Base-by-base conservation (phyloP, 2,329 filamentous ascomycete species). In the Phialophora chinensis region DNA sequence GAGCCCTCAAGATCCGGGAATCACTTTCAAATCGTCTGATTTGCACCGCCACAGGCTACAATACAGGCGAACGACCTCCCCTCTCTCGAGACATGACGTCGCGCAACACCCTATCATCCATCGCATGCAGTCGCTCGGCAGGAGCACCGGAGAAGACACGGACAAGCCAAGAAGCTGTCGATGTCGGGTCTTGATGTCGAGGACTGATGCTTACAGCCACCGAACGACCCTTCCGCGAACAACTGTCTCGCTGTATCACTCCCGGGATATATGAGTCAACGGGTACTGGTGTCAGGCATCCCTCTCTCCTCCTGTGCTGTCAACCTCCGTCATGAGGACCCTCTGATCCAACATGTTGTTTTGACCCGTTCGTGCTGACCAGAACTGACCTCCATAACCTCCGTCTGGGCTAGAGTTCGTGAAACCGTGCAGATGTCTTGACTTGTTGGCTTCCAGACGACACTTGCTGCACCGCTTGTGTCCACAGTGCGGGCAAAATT, bases 391-490 rank as follows among this genome's bases (percentile, higher is more conserved):
- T 44, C 7, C 38, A 4, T 14, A 14, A 17, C 20, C 49, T 52
- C 20, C 23, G 20, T 23, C 25, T 11, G 25, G 20, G 3, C 49
- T 4, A 4, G 8, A 1, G 49, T 27, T 1, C 5, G 49, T 23
- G 25, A 10, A 6, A 25, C 49, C 49, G 20, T 23, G 20, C 20
- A 6, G 49, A 52, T 23, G 11, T 27, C 49, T 27, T 29, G 25
- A 52, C 49, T 29, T 52, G 49, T 12, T 54, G 35, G 7, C 49
- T 44, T 65, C 56, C 33, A 65, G 25, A 27, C n/a, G 56, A 49
- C 62, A 65, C 3, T 8, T 14, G 52, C 25, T 29, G 20, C 62
- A 65, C 1, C 56, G 33, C 25, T n/a, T 38, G 49, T 11, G 20
- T 3, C 50, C n/a, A 50, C 62, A 65, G 11, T 49, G 42, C 10